Base-by-base conservation (phyloP, 768 basidiomycete genomes). In the Pisolithus tinctorius region DNA sequence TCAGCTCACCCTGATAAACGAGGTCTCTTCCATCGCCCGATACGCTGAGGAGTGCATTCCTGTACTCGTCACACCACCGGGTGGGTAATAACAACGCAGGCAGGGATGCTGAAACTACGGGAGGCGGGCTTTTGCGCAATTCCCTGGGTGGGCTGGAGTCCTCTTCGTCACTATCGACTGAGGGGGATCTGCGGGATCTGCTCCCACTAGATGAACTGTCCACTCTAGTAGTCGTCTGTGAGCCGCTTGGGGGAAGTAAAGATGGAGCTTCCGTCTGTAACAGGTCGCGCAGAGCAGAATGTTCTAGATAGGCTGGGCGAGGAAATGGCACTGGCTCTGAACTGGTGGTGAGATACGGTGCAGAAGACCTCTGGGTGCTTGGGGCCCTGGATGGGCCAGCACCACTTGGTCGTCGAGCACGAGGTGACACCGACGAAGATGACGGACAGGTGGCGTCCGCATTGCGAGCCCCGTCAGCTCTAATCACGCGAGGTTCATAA, bases 21-120 rank as follows among this genome's bases (percentile, higher is more conserved):
- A 92, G 68, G 48, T 92, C 88, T 41, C 85, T 76, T 10, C 90
- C 89, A 62, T 90, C 86, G 27, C 68, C 55, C 7, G 82, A 82
- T 14, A 92, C 75, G 54, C 71, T 82, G 47, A 93, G 68, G 47
- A 74, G 71, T 4, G 73, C 58, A 56, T 79, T 75, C 46, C 85
- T 78, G 54, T 78, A 79, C 59, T 82, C 78, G 44, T 88, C 82
- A 63, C 80, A 85, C 90, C 88, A 92, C 38, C 86, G 77, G 3
- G 86, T 86, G 17, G 90, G 90, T 20, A 93, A 66, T 52, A 74
- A 71, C 55, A 88, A 68, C 14, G 76, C 69, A 39, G 70, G 72
- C 29, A 75, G 63, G 31, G 62, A 56, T 1, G 47, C 23, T 14
- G 60, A 54, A 29, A 61, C 49, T 16, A 58, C 58, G 48, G 61